Percentiles rank a stretch among this genome's conserved stretches.
Conservation (phyloP, 2,329 filamentous ascomycete species). For the Xylariales sp. region DNA sequence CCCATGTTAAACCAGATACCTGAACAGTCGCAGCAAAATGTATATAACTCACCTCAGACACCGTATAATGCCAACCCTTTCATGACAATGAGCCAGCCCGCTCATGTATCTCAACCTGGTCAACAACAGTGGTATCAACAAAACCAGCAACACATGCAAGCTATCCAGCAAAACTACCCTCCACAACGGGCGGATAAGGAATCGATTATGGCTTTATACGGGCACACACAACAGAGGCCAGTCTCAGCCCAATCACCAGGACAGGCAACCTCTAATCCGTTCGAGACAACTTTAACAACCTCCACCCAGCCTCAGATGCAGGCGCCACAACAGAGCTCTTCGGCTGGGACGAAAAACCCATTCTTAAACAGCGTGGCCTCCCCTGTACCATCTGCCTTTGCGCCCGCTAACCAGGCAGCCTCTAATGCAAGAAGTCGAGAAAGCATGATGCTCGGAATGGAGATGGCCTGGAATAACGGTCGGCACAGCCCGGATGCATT, state of each 20-base stretch:
- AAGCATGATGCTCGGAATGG: conserved; percentile 74
- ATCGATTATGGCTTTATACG: conserved; percentile 81
- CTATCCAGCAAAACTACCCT: conserved; percentile 52
- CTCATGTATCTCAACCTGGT: conserved; percentile 45
- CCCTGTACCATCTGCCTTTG: conserved; percentile 44
- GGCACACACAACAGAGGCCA: conserved; percentile 65
- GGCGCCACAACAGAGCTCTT: conserved; percentile 47
- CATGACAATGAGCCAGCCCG: conserved; percentile 47
- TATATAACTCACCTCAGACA: conserved; percentile 47
- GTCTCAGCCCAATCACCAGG: conserved; percentile 48
- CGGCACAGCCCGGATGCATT: conserved; percentile 85
- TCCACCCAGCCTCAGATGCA: conserved; percentile 45
- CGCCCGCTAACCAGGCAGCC: conserved; percentile 41
- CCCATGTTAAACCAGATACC: conserved; percentile 52
- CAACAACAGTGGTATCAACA: conserved; percentile 39
- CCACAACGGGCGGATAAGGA: conserved; percentile 72
- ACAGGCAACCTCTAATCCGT: conserved; percentile 42
- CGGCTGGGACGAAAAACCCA: conserved; percentile 65
- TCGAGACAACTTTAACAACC: conserved; percentile 43
- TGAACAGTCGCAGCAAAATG: conserved; percentile 53
- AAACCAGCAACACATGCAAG: conserved; percentile 41
- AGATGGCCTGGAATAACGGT: conserved; percentile 74
- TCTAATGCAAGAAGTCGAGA: conserved; percentile 71
- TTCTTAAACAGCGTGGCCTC: conserved; percentile 57
- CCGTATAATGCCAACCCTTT: conserved; percentile 52